Evolutionary conservation across 129 eudicot species (phyloP).

Genomic region (Rutidosis leptorrhynchoides): DNA sequence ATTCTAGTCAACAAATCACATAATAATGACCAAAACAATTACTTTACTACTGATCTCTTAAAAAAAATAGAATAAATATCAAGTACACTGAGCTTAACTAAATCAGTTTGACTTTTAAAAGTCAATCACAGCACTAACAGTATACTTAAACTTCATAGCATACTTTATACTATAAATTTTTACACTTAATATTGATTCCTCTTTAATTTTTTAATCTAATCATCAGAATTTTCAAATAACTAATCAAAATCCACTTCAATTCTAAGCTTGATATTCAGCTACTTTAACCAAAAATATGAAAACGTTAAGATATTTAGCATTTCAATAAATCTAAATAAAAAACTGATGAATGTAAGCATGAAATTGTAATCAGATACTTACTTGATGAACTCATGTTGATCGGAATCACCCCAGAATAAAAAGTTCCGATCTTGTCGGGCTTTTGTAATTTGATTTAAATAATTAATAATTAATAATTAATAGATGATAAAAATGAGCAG

Average conservation of each 20-base stretch:
- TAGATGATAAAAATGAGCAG: neutral
- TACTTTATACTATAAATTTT: neutral
- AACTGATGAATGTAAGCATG: neutral
- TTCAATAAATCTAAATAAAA: neutral
- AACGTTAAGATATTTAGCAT: constrained; percentile 6
- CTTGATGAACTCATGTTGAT: constrained; percentile 32
- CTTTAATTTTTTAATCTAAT: neutral
- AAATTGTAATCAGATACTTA: constrained; percentile 21
- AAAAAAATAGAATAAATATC: no score
- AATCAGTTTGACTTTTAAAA: constrained; percentile 7
- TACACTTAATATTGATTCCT: neutral
- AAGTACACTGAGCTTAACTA: neutral
- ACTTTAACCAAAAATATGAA: constrained; percentile 6
- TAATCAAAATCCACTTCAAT: neutral
- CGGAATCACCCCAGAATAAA: neutral
- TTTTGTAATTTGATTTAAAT: neutral
- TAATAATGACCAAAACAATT: no score
- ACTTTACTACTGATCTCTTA: no score
- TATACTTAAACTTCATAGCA: neutral
- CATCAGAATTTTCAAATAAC: neutral
- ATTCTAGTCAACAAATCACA: neutral
- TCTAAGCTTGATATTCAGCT: neutral
- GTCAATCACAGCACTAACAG: constrained; percentile 11
- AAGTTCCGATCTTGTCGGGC: constrained; percentile 1
- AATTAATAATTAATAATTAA: neutral